Base-by-base conservation (phyloP, 768 basidiomycete genomes). In the Brasilioporus rufonigricans region DNA sequence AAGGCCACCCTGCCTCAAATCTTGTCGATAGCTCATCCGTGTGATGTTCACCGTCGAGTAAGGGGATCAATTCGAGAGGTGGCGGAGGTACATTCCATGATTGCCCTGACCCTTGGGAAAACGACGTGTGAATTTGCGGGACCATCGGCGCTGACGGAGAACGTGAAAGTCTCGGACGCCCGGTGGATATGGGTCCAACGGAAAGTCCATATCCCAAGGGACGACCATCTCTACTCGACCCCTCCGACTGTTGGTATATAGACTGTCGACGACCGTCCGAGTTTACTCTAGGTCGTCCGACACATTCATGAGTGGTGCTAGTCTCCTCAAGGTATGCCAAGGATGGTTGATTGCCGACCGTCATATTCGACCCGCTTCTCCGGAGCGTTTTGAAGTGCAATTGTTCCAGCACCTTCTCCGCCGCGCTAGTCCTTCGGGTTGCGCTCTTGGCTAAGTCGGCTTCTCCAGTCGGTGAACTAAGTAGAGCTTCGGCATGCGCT, bases 11-110 rank as follows among this genome's bases (percentile, higher is more conserved):
- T 31, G 86, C 84, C 59, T 91, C 85, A 62, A 95, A 96, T 57
- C 69, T 80, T 24, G 89, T 84, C 44, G 89, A 87, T 41, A 98
- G 73, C 72, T 98, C 95, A 65, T 98, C 96, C 2, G 91, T 87
- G 69, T 94, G 89, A 68, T 93, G 94, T 52, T 86, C 89, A 10
- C 96, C 97, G 64, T 98, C 87, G 13, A 98, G 76, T 55, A 91
- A 68, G 3, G 75, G 58, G 26, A 78, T 62, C 24, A 94, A 61
- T 13, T 83, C 82, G 5, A 75, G 73, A 9, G 90, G 90, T 61
- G 66, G 69, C 3, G 64, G 41, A 11, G 67, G 55, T 24, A 55
- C 44, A 41, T 58, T 59, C 13, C 54, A 29, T 19, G 61, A 36
- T 55, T 67, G 60, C 61, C 69, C 46, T 47, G 57, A 53, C 44